Base-by-base conservation (phyloP, 1,284 basidiomycete genomes). In the Ceratobasidium sp. region DNA sequence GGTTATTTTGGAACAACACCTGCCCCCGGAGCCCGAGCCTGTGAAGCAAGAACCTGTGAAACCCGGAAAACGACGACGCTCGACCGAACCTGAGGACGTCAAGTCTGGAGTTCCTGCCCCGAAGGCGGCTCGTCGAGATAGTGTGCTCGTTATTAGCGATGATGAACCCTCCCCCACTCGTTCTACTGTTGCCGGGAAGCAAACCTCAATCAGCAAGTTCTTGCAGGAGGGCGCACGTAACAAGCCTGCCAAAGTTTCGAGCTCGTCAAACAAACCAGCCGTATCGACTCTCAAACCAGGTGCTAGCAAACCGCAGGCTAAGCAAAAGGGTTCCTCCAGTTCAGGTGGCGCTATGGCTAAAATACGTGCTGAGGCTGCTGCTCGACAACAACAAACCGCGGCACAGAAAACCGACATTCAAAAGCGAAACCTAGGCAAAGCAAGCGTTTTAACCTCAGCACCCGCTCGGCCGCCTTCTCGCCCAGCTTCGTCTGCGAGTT, bases 401-500 rank as follows among this genome's bases (percentile, higher is more conserved):
- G 52, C 61, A 23, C 62, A 65, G 23, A 43, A 39, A n/a, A 52
- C 62, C 5, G 48, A 60, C 18, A 23, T 72, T 30, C 69, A 71
- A 21, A 61, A 34, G 45, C 69, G 55, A 1, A 71, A 50, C 57
- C 30, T 50, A 30, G 52, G 18, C 21, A 72, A 72, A 52, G 14
- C 60, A 1, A 60, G 72, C 14, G 69, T 74, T 12, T 60, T 61
- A 8, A 43, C 69, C 9, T 65, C 69, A 10, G 72, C 61, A 30
- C 60, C 65, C 34, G 32, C 64, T 43, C 48, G 58, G 16, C 77
- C 78, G 43, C 75, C 76, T 14, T 78, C 78, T 18, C 80, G 77
- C 0, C 80, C 82, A 10, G 80, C 77, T 53, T 80, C 81, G 2
- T 61, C 64, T 3, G 50, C 64, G 6, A 69, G 64, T 21, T 69